phyloP scores from a whole-genome alignment of 116 monocot genomes.

The Iris pallida region DNA sequence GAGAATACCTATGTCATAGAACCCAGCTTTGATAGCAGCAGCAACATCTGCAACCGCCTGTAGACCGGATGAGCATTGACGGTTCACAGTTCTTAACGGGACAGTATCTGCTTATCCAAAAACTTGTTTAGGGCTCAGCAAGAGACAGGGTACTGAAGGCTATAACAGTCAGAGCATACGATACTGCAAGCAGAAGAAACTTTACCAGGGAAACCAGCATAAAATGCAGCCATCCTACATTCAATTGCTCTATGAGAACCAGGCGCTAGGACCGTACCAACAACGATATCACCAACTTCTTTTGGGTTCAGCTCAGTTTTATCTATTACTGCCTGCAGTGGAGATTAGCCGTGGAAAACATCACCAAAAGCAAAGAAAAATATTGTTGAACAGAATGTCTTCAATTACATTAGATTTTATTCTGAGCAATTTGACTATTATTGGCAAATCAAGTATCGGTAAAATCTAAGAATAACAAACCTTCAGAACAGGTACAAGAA shows the following conservation, averaged over 20 bases:
- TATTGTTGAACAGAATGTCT: background rate
- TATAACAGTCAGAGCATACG: background rate
- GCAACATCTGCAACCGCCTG: slow-evolving; percentile 79
- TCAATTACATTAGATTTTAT: background rate
- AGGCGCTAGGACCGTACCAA: slow-evolving; percentile 53
- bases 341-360: background rate
- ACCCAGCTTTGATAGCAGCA: slow-evolving; percentile 61
- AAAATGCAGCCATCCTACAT: slow-evolving; percentile 58
- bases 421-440: background rate
- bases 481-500: slow-evolving; percentile 79
- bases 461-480: slow-evolving; percentile 29
- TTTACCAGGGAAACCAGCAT: slow-evolving; percentile 65
- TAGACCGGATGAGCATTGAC: slow-evolving; percentile 76
- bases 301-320: slow-evolving; percentile 47
- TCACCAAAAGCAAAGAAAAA: background rate
- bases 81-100: slow-evolving; percentile 59
- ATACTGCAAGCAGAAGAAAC: background rate
- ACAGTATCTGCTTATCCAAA: slow-evolving; percentile 38
- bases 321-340: slow-evolving; percentile 37
- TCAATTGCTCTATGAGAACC: slow-evolving; percentile 56
- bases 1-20: slow-evolving; percentile 53
- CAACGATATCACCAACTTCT: slow-evolving; percentile 64
- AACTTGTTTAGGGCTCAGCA: slow-evolving; percentile 3
- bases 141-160: background rate
- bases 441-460: background rate